phyloP scores from a whole-genome alignment of 495 filamentous ascomycete genomes.

The Penicillium arizonense region DNA sequence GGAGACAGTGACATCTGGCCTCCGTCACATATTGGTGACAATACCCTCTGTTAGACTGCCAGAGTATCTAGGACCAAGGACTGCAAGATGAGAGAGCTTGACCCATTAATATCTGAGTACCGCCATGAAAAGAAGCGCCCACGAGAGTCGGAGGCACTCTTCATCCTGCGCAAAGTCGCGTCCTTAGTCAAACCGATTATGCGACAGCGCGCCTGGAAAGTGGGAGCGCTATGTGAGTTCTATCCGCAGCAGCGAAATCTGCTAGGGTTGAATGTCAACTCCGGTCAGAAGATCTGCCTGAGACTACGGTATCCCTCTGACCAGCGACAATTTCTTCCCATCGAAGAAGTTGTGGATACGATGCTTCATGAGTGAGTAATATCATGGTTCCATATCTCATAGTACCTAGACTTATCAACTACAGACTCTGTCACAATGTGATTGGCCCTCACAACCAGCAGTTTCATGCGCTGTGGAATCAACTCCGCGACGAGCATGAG shows the following conservation, averaged over 20 bases:
- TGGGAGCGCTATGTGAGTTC: constrained; percentile 81
- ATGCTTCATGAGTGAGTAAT: constrained; percentile 82
- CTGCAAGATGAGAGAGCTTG: constrained; percentile 58
- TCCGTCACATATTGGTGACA: background rate
- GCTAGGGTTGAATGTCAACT: constrained; percentile 77
- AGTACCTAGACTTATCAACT: constrained; percentile 8
- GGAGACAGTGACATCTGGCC: background rate
- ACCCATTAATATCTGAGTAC: constrained; percentile 71
- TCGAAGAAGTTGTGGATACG: constrained; percentile 81
- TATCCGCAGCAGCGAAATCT: constrained; percentile 73
- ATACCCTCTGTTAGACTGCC: background rate
- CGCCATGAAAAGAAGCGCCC: constrained; percentile 74
- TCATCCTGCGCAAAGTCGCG: constrained; percentile 77
- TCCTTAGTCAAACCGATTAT: constrained; percentile 95
- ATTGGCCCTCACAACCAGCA: constrained; percentile 78
- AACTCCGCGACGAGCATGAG: constrained; percentile 82
- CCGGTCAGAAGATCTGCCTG: constrained; percentile 76
- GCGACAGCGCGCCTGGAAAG: constrained; percentile 78
- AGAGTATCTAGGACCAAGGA: background rate
- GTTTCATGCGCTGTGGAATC: constrained; percentile 84
- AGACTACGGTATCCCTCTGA: constrained; percentile 78
- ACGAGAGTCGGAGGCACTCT: constrained; percentile 74
- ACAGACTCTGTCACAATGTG: constrained; percentile 76
- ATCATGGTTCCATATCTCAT: background rate
- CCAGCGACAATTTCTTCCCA: constrained; percentile 71